Base-by-base conservation (phyloP, 2,329 filamentous ascomycete genomes). In the Ceratocystis colombiana region DNA sequence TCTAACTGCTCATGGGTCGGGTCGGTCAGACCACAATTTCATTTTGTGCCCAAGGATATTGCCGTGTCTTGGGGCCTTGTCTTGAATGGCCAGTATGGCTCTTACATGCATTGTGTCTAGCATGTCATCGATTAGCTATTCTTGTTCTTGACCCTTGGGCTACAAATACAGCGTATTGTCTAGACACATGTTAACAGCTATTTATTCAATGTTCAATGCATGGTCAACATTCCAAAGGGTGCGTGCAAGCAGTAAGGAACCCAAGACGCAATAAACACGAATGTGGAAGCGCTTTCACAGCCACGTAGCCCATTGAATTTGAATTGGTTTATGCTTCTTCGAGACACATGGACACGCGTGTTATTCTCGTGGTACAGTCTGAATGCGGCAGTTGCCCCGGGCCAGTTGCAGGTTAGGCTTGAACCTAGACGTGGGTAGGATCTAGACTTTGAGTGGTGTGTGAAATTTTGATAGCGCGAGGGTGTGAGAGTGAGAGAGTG, bases 261-360 rank as follows among this genome's bases (percentile, higher is more conserved):
- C 59, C 25, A 64, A 55, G 15, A 66, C 37, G 59, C 20, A 15
- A 5, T 12, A 61, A 48, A 28, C 45, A 65, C 67, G 15, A n/a
- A 37, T 7, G 12, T 17, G 17, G 17, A 59, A 30, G 53, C 53
- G 33, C n/a, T 33, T 30, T 25, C 53, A 59, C 17, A 37, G 53
- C 33, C 3, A 12, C 28, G 17, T 30, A 33, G 25, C n/a, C 17
- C 28, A 33, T 8, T 33, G 25, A 17, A 59, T 33, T 33, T n/a
- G n/a, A n/a, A n/a, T n/a, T n/a, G 53, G 8, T 33, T 30, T 8
- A 33, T 53, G 28, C 33, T 59, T 33, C 22, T 6, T 12, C 22
- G 48, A 3, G 6, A 53, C 48, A 53, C 48, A 8, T 12, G 20
- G 15, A 15, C 20, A 53, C 20, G 20, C 48, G 25, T 17, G 20